phyloP scores from a whole-genome alignment of 2,329 filamentous ascomycete genomes.

The Corinectria fuckeliana region DNA sequence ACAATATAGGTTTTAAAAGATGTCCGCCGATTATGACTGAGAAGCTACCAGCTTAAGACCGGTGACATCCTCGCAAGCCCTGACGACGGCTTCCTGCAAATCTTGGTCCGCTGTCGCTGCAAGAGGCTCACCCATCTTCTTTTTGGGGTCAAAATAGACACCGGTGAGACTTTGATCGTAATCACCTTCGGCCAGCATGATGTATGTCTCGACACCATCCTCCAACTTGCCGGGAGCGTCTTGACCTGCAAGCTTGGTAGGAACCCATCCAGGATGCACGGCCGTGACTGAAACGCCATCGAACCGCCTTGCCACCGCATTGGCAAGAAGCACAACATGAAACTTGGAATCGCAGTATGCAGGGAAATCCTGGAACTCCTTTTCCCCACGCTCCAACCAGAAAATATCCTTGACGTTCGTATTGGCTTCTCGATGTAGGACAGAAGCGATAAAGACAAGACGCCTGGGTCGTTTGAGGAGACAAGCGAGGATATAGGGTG shows the following conservation, averaged over 20 bases:
- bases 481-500: conserved; percentile 31
- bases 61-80: conserved; percentile 24
- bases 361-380: conserved; percentile 24
- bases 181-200: conserved; percentile 30
- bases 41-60: conserved; percentile 16
- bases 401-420: conserved; percentile 27
- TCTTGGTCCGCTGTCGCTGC: conserved; percentile 12
- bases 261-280: conserved; percentile 32
- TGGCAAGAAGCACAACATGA: conserved; percentile 30
- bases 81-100: conserved; percentile 27
- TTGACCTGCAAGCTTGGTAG: conserved; percentile 28
- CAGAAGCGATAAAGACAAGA: conserved; percentile 26
- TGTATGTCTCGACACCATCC: conserved; percentile 30
- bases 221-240: conserved; percentile 23
- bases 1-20: background rate
- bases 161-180: conserved; percentile 26
- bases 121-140: conserved; percentile 19
- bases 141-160: conserved; percentile 31
- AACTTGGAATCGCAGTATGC: conserved; percentile 33
- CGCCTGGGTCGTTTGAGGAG: conserved; percentile 29
- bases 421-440: conserved; percentile 26
- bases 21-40: background rate
- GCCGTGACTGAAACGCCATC: conserved; percentile 23
- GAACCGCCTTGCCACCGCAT: conserved; percentile 28
- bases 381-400: conserved; percentile 27